phyloP scores from a whole-genome alignment of 805 yeast genomes.

The Ogataea chonburiensis region DNA sequence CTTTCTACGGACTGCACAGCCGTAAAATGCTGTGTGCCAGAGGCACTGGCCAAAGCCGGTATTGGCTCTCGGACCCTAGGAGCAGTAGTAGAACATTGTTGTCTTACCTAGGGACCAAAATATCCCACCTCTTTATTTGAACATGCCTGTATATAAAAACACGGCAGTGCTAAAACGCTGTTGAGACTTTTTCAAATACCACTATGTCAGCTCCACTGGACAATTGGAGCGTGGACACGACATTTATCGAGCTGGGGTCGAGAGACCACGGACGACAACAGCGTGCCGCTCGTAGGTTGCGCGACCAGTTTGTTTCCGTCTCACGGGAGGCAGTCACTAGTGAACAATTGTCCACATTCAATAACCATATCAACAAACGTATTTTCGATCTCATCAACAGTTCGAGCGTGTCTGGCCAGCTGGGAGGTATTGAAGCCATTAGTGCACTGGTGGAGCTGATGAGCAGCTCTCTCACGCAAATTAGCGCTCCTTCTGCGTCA shows the following conservation, averaged over 20 bases:
- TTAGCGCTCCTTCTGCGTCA: constrained; percentile 35
- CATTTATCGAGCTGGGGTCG: constrained; percentile 49
- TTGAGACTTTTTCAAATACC: constrained; percentile 3
- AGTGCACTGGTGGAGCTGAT: constrained; percentile 84
- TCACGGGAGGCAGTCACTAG: constrained; percentile 73
- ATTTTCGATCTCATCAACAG: constrained; percentile 84
- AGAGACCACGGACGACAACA: constrained; percentile 42
- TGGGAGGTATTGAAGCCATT: constrained; percentile 91
- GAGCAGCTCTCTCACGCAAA: constrained; percentile 48
- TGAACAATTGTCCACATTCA: constrained; percentile 78
- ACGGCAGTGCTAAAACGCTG: constrained; percentile 7
- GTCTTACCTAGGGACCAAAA: too few species aligned
- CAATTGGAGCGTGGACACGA: constrained; percentile 39
- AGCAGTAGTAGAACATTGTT: too few species aligned
- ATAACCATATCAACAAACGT: constrained; percentile 80
- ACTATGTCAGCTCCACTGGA: constrained; percentile 11
- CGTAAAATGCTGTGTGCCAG: neutral
- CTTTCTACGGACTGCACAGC: constrained; percentile 5
- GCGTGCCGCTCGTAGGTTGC: constrained; percentile 67
- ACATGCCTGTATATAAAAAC: too few species aligned
- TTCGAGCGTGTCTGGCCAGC: constrained; percentile 63
- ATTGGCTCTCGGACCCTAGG: too few species aligned
- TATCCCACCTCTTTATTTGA: too few species aligned
- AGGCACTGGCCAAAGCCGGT: too few species aligned
- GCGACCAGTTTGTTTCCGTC: constrained; percentile 64